These are phyloP conservation scores for Carallia pectinifolia DNA, from an alignment of 345 rosid genomes.

Conservation along the genomic window DNA sequence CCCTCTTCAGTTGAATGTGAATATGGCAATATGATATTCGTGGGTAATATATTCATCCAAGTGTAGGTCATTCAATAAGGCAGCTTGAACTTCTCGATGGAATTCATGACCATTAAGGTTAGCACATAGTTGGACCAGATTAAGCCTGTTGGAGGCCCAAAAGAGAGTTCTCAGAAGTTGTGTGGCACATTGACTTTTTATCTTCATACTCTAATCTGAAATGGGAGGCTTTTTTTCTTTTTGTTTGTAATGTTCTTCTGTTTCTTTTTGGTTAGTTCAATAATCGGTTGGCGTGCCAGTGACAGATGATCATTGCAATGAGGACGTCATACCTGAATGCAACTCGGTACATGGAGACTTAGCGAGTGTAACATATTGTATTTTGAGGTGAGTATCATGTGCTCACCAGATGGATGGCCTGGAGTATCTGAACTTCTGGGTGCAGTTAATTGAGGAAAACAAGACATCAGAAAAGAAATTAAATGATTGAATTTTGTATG, in stretches of 20 bases:
- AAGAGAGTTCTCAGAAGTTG: neutral
- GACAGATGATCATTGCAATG: conserved; percentile 76
- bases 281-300: conserved; percentile 16
- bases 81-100: neutral
- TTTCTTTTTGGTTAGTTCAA: neutral
- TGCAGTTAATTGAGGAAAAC: neutral
- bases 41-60: too few species aligned
- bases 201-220: too few species aligned
- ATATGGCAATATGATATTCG: too few species aligned
- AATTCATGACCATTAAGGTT: neutral
- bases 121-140: neutral
- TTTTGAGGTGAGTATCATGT: conserved; percentile 55
- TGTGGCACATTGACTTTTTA: too few species aligned
- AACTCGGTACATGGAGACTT: conserved; percentile 94
- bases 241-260: too few species aligned
- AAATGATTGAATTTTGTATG: neutral
- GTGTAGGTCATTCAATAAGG: too few species aligned
- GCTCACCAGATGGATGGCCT: neutral
- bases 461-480: neutral
- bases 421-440: neutral
- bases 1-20: neutral
- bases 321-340: conserved; percentile 80
- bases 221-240: too few species aligned
- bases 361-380: conserved; percentile 94
- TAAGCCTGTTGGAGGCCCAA: too few species aligned